Percentiles rank a stretch among this genome's conserved stretches.
Evolutionary conservation across 108 stramenopile species (phyloP).

Genomic region (Skeletonema tropicum): DNA sequence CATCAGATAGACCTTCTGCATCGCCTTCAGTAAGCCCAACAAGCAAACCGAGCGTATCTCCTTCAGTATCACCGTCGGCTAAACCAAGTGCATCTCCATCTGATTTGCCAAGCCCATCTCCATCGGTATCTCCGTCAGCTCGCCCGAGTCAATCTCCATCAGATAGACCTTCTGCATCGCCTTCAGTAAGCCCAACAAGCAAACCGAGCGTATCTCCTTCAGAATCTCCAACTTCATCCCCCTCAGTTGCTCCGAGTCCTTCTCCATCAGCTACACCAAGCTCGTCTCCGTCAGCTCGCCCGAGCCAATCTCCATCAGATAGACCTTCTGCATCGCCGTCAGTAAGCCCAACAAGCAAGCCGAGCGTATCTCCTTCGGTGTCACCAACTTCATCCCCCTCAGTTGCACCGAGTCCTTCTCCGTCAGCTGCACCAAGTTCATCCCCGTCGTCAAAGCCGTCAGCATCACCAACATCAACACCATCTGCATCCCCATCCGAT

Average conservation of each 20-base stretch:
- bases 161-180: too few relatives aligned
- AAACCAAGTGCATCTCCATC: too few relatives aligned
- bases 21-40: neutral
- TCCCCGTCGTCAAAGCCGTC: neutral
- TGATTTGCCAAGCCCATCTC: neutral
- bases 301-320: neutral
- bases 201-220: too few relatives aligned
- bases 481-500: too few relatives aligned
- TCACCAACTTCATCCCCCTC: neutral
- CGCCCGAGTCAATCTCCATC: too few relatives aligned
- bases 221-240: neutral
- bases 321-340: slow-evolving; percentile 4
- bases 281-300: neutral
- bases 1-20: neutral
- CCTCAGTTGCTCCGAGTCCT: neutral
- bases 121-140: neutral
- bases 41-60: neutral
- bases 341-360: neutral
- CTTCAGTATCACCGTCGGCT: neutral
- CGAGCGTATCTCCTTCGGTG: neutral
- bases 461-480: too few relatives aligned
- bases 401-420: neutral
- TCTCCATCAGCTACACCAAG: slow-evolving; percentile 7
- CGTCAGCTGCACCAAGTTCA: neutral
- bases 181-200: neutral